Conservation (phyloP, 179 eudicot genomes). For the Sideroxylon spinosum region DNA sequence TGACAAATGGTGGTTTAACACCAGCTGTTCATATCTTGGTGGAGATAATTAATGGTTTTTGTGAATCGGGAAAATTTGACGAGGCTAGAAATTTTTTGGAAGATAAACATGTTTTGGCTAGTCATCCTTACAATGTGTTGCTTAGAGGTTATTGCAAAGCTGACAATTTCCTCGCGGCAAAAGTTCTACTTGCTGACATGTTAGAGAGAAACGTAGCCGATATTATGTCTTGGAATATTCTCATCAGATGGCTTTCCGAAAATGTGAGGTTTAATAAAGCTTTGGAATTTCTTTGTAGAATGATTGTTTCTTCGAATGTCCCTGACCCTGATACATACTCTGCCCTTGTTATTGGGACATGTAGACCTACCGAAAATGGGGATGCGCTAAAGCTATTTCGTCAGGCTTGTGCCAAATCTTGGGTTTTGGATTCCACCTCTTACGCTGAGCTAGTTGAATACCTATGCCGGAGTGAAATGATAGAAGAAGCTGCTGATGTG, state of each 20-base stretch:
- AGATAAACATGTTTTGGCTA: slow-evolving; percentile 27
- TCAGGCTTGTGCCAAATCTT: slow-evolving; percentile 21
- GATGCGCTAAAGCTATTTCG: slow-evolving; percentile 45
- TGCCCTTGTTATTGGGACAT: slow-evolving; percentile 50
- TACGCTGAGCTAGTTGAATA: slow-evolving; percentile 33
- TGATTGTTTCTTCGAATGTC: slow-evolving; percentile 43
- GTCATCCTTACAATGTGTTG: slow-evolving; percentile 48
- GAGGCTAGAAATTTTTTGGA: slow-evolving; percentile 46
- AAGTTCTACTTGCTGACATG: slow-evolving; percentile 41
- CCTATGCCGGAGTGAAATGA: slow-evolving; percentile 31
- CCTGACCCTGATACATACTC: slow-evolving; percentile 60
- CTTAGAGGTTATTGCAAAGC: slow-evolving; percentile 45
- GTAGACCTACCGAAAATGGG: slow-evolving; percentile 32
- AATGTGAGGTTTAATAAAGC: slow-evolving; percentile 27
- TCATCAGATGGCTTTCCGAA: slow-evolving; percentile 49
- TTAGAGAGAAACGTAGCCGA: slow-evolving; percentile 32
- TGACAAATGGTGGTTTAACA: slow-evolving; percentile 32
- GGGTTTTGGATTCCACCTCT: slow-evolving; percentile 38
- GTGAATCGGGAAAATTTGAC: slow-evolving; percentile 33
- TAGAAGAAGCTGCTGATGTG: slow-evolving; percentile 35
- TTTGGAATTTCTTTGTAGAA: slow-evolving; percentile 45
- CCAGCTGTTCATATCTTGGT: slow-evolving; percentile 35
- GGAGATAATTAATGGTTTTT: slow-evolving; percentile 36
- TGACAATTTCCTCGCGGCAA: slow-evolving; percentile 30
- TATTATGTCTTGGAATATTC: slow-evolving; percentile 51